Evolutionary conservation across 768 basidiomycete species (phyloP).

Genomic region (Tulasnella sp.): DNA sequence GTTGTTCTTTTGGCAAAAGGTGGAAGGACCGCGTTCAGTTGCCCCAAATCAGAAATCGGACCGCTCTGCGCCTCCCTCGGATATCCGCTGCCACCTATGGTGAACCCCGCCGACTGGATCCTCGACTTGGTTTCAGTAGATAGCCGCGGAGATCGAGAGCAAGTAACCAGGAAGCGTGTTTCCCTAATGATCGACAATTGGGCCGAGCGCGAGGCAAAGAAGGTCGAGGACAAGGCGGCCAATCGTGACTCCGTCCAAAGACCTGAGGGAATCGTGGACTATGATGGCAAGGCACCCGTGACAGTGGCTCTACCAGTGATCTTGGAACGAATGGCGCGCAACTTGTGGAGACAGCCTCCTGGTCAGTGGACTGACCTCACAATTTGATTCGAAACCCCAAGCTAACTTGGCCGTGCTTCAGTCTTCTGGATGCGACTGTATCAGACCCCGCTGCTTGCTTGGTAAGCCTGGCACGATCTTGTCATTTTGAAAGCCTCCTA

Average conservation of each 20-base stretch:
- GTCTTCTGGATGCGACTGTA: constrained; percentile 30
- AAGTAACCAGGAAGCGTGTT: constrained; percentile 18
- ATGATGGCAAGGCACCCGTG: constrained; percentile 8
- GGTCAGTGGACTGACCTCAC: background rate
- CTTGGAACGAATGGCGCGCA: constrained; percentile 30
- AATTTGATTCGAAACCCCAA: background rate
- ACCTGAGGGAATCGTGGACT: background rate
- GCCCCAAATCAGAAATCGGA: constrained; percentile 22
- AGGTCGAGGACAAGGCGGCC: background rate
- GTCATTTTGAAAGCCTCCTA: background rate
- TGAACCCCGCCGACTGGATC: constrained; percentile 32
- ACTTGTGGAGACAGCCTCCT: constrained; percentile 31
- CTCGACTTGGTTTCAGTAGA: constrained; percentile 31
- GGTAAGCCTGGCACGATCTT: background rate
- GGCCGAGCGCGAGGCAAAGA: background rate
- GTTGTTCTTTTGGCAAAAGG: constrained; percentile 38
- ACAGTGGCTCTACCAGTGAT: constrained; percentile 30
- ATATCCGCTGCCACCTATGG: constrained; percentile 24
- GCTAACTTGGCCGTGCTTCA: constrained; percentile 4
- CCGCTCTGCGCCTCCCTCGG: constrained; percentile 24
- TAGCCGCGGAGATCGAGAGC: background rate
- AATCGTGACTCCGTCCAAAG: background rate
- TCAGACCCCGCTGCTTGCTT: constrained; percentile 30
- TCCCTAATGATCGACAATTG: constrained; percentile 22
- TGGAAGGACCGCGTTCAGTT: constrained; percentile 29